Percentiles rank a stretch among this genome's conserved stretches.
Evolutionary conservation across 805 yeast genomes (phyloP).

Genomic region (Candida silvicultrix): DNA sequence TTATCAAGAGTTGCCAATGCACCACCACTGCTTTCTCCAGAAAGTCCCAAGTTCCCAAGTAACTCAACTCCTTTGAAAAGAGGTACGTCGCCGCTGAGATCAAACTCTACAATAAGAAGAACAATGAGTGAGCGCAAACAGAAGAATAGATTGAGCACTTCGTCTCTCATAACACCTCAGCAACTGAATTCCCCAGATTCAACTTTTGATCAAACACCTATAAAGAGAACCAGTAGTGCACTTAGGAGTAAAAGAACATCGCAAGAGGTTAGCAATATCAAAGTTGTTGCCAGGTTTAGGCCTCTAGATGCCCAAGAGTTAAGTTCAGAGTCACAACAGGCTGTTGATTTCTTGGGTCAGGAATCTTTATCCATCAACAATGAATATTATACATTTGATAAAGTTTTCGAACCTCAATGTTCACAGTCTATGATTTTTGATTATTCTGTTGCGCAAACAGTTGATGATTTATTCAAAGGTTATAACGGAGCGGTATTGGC

Average conservation of each 20-base stretch:
- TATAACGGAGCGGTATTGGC: constrained; percentile 73
- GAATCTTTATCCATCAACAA: constrained; percentile 7
- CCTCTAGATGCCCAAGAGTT: constrained; percentile 36
- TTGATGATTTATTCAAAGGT: constrained; percentile 67
- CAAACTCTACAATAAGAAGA: not conserved
- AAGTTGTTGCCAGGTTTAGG: constrained; percentile 68
- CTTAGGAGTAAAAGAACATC: not conserved
- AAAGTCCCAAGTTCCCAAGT: not conserved
- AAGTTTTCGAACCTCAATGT: constrained; percentile 46
- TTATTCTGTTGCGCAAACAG: constrained; percentile 52
- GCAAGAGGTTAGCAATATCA: constrained; percentile 32
- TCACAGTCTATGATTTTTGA: constrained; percentile 55
- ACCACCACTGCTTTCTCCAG: not conserved
- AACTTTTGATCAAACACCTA: not conserved
- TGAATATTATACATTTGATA: constrained; percentile 52
- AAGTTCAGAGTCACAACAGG: constrained; percentile 1
- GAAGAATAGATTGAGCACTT: not conserved
- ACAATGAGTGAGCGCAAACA: not conserved
- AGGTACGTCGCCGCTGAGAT: not conserved
- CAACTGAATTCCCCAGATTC: constrained; percentile 4
- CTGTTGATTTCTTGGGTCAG: constrained; percentile 12
- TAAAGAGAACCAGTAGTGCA: not conserved
- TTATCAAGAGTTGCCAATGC: not conserved
- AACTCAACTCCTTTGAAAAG: not conserved
- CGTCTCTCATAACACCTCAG: not conserved